phyloP scores from a whole-genome alignment of 2,329 filamentous ascomycete genomes.

The Dothidotthia symphoricarpi region DNA sequence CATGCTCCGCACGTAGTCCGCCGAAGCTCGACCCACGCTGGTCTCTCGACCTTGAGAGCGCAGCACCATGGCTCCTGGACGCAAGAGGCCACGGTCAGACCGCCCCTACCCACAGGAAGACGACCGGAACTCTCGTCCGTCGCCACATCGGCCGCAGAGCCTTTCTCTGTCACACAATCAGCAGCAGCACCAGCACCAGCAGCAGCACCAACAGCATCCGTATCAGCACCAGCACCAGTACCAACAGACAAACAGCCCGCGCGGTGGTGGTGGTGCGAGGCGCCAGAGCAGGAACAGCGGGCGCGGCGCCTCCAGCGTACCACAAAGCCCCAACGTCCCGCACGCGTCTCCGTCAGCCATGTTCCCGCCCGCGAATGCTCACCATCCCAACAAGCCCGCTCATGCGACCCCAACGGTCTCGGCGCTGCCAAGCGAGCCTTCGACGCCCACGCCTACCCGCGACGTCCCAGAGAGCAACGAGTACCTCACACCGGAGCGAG shows the following conservation, averaged over 20 bases:
- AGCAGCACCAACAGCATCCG: conserved; percentile 1
- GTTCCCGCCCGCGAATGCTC: conserved; percentile 27
- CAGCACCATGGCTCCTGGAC: conserved; percentile 51
- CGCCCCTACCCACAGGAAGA: conserved; percentile 46
- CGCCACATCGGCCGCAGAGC: conserved; percentile 53
- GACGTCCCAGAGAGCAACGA: conserved; percentile 64
- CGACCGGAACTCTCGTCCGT: conserved; percentile 45
- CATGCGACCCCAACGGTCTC: conserved; percentile 20
- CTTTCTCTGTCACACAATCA: conserved; percentile 53
- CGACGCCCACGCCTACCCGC: conserved; percentile 9
- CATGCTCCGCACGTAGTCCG: conserved; percentile 29
- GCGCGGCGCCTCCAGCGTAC: conserved; percentile 30
- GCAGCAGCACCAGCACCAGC: conserved; percentile 12
- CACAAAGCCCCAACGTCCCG: conserved; percentile 30
- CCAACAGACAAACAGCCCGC: conserved; percentile 23
- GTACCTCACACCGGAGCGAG: conserved; percentile 67
- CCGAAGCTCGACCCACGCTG: conserved; percentile 20
- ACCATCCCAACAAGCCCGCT: conserved; percentile 16
- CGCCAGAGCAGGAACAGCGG: conserved; percentile 30
- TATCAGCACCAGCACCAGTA: conserved; percentile 12
- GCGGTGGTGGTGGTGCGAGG: conserved; percentile 28
- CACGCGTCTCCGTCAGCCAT: conserved; percentile 35
- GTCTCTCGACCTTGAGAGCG: conserved; percentile 30
- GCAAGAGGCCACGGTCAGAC: conserved; percentile 58
- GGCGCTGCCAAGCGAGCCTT: conserved; percentile 40